phyloP scores from a whole-genome alignment of 2,329 filamentous ascomycete species.

The Penicillium janthinellum region DNA sequence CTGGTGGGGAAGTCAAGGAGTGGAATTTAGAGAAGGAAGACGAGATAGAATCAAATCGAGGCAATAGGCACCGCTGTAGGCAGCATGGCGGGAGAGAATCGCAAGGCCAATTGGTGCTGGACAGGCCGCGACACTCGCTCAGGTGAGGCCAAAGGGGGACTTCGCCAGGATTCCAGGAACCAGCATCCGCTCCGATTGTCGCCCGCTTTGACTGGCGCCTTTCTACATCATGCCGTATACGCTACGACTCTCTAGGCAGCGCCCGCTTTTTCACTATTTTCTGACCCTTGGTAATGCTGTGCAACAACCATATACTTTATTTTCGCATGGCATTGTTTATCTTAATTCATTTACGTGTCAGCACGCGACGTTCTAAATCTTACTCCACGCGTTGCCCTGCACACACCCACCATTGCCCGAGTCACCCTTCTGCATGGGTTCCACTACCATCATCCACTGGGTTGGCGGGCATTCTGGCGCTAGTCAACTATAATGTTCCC shows the following conservation, averaged over 20 bases:
- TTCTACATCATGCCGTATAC: background rate
- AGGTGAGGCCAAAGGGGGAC: constrained; percentile 14
- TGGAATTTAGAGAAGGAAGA: constrained; percentile 1
- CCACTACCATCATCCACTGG: background rate
- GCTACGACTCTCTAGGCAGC: background rate
- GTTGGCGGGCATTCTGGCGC: background rate
- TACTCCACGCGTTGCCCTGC: background rate
- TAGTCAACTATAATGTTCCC: background rate
- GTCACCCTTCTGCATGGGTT: background rate
- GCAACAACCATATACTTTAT: background rate
- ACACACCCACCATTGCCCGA: background rate
- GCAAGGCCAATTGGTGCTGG: constrained; percentile 13
- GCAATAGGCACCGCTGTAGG: constrained; percentile 1
- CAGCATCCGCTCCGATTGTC: constrained; percentile 5
- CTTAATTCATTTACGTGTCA: background rate
- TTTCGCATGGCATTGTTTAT: background rate
- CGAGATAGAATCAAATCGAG: background rate
- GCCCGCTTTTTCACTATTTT: background rate
- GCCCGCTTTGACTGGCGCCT: constrained; percentile 11
- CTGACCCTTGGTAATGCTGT: background rate
- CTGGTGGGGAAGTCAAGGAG: background rate
- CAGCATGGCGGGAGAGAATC: constrained; percentile 9
- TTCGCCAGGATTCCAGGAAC: constrained; percentile 7
- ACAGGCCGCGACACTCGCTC: background rate
- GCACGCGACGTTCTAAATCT: background rate